phyloP scores from a whole-genome alignment of 164 flowering plant genomes.

The Tinospora cordifolia region DNA sequence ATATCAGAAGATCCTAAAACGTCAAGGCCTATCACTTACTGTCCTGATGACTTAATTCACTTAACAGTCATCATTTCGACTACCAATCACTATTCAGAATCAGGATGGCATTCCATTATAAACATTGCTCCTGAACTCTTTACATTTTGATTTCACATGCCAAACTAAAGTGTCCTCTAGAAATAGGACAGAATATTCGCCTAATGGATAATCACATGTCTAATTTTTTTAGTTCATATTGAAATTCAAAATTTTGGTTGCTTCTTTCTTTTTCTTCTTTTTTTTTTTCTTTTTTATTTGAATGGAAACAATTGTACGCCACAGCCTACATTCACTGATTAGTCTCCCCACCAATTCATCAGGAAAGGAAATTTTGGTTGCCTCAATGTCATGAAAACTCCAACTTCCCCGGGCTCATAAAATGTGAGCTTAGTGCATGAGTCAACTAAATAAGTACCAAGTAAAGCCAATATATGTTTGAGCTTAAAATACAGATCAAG shows the following conservation, averaged over 20 bases:
- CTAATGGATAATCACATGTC: background rate
- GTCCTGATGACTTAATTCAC: background rate
- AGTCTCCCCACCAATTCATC: too few relatives aligned
- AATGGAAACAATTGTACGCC: too few relatives aligned
- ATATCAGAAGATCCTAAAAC: background rate
- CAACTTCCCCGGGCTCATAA: background rate
- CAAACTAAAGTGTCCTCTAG: background rate
- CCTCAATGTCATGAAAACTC: background rate
- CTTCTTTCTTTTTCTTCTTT: background rate
- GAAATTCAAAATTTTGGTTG: background rate
- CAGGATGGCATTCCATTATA: too few relatives aligned
- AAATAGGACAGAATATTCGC: background rate
- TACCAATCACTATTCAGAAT: background rate
- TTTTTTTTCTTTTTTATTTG: too few relatives aligned
- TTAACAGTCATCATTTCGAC: background rate
- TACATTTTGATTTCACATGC: background rate
- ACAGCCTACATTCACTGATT: too few relatives aligned
- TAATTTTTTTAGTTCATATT: background rate
- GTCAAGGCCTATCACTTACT: background rate
- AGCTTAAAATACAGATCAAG: background rate
- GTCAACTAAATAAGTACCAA: background rate
- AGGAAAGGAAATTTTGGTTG: too few relatives aligned
- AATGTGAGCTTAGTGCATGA: background rate
- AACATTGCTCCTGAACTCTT: too few relatives aligned
- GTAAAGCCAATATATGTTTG: background rate